Evolutionary conservation across 208 protist genomes (phyloP).

Genomic region (Trichomonas tenax): DNA sequence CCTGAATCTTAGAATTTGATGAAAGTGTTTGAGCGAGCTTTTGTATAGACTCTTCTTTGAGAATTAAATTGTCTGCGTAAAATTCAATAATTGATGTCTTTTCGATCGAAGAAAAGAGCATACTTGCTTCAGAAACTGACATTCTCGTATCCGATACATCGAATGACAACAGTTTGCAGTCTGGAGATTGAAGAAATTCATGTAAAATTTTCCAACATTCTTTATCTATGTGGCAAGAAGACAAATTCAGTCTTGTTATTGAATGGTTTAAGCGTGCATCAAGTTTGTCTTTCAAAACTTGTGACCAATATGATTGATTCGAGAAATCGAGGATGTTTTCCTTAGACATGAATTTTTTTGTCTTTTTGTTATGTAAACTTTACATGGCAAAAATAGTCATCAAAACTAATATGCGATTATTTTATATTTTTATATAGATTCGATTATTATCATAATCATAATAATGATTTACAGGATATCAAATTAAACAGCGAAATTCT

Average conservation of each 20-base stretch:
- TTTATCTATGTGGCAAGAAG: neutral
- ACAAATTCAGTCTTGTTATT: neutral
- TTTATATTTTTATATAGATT: too few species aligned
- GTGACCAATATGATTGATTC: neutral
- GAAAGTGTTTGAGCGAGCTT: neutral
- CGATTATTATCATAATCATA: too few species aligned
- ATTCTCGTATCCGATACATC: neutral
- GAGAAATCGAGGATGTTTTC: neutral
- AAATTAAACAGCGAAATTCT: too few species aligned
- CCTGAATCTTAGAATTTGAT: neutral
- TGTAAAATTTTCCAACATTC: neutral
- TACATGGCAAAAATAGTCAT: too few species aligned
- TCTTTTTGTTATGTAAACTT: too few species aligned
- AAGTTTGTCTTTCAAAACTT: neutral
- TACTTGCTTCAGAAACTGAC: neutral
- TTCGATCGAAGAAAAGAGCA: neutral
- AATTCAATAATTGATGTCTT: neutral
- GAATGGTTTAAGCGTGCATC: neutral
- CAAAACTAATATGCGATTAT: too few species aligned
- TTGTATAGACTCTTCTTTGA: neutral
- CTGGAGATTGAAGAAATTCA: neutral
- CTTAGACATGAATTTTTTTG: neutral
- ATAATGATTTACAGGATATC: too few species aligned
- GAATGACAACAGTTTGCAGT: neutral
- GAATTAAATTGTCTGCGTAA: neutral